Conservation (phyloP, 2,329 filamentous ascomycete genomes). For the Cladosporium sp. region DNA sequence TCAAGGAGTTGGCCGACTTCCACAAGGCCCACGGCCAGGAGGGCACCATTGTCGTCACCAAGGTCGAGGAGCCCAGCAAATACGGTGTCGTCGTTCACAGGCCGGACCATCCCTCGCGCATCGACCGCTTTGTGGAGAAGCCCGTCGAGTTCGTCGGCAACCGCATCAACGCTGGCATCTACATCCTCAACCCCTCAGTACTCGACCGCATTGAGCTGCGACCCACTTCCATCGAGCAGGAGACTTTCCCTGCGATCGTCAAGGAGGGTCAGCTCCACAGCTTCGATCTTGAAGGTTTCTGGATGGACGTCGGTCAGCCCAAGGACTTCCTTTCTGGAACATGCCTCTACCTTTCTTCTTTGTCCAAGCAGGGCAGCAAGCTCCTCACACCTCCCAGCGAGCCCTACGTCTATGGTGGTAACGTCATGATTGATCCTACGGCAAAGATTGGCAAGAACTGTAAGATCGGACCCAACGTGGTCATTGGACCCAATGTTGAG, state of each 20-base stretch:
- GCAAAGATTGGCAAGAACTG: constrained; percentile 98
- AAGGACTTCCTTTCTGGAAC: constrained; percentile 98
- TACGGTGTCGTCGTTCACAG: constrained; percentile 99
- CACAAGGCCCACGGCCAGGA: constrained; percentile 92
- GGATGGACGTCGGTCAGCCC: constrained; percentile 98
- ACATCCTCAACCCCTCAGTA: constrained; percentile 92
- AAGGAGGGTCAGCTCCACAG: constrained; percentile 89
- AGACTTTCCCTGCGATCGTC: constrained; percentile 94
- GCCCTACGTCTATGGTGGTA: constrained; percentile 85
- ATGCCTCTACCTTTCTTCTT: constrained; percentile 90
- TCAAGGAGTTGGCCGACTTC: constrained; percentile 84
- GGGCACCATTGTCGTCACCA: constrained; percentile 96
- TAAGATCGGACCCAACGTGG: constrained; percentile 95
- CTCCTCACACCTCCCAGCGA: constrained; percentile 69
- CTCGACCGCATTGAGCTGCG: constrained; percentile 91
- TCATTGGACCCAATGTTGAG: constrained; percentile 88
- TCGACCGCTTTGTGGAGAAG: constrained; percentile 99
- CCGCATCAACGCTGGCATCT: constrained; percentile 97
- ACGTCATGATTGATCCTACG: constrained; percentile 89
- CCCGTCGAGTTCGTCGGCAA: constrained; percentile 98
- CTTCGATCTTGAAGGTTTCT: constrained; percentile 95
- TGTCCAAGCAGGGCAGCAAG: constrained; percentile 87
- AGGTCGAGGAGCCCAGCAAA: constrained; percentile 98
- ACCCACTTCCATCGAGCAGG: constrained; percentile 96
- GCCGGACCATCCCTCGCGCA: constrained; percentile 82